Percentiles rank a stretch among this genome's conserved stretches.
Evolutionary conservation across 345 rosid genomes (phyloP).

Genomic region (Aquilaria malaccensis): DNA sequence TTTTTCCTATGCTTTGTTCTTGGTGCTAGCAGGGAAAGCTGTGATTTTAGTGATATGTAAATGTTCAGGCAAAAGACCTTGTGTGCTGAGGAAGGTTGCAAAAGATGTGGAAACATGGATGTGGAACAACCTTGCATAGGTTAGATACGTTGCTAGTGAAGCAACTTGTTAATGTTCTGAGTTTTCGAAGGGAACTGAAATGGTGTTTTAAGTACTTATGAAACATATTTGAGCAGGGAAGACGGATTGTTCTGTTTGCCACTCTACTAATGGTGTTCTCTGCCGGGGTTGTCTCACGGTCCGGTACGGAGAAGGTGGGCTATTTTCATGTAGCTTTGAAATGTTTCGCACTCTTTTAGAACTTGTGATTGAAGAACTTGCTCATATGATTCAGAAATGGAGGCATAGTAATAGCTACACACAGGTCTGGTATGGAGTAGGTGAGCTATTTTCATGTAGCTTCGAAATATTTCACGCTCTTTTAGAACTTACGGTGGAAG

Average conservation of each 20-base stretch:
- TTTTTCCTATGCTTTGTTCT: not conserved
- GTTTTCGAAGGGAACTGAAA: no score
- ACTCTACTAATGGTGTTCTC: constrained; percentile 28
- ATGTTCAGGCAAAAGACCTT: constrained; percentile 32
- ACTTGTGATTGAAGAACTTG: no score
- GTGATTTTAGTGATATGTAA: not conserved
- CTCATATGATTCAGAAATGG: no score
- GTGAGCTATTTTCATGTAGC: not conserved
- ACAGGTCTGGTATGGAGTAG: no score
- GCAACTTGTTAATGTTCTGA: no score
- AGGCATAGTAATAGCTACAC: not conserved
- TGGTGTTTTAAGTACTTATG: no score
- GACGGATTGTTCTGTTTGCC: constrained; percentile 38
- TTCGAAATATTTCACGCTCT: no score
- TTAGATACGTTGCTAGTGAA: not conserved
- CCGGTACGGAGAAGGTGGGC: constrained; percentile 41
- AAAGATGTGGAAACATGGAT: constrained; percentile 30
- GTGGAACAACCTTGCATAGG: constrained; percentile 34
- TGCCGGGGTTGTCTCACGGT: constrained; percentile 36
- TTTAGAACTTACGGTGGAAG: no score
- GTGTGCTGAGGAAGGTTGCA: constrained; percentile 36
- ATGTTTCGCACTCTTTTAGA: no score
- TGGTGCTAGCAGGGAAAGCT: no score
- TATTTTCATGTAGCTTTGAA: not conserved
- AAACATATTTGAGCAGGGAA: constrained; percentile 25